Evolutionary conservation across 805 yeast species (phyloP).

Genomic region (Candida xyloterini): DNA sequence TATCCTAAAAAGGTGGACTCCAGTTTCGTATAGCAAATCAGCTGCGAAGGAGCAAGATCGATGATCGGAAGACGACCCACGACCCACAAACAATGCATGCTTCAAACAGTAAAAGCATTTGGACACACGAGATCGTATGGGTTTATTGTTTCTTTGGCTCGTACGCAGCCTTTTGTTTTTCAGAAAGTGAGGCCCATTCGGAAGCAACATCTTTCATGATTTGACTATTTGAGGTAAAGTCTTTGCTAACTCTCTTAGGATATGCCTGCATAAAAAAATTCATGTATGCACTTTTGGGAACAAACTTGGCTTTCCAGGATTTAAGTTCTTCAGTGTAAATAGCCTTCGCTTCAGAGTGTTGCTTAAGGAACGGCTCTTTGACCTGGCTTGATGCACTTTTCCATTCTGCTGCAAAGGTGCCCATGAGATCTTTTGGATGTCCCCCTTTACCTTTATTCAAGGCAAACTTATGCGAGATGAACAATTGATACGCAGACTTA

Average conservation of each 20-base stretch:
- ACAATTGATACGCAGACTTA: conserved; percentile 1
- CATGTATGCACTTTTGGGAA: conserved; percentile 22
- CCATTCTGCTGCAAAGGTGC: conserved; percentile 22
- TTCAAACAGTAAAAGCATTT: too few relatives aligned
- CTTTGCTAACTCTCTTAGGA: conserved; percentile 11
- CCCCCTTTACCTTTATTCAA: background rate
- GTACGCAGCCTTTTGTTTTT: conserved; percentile 22
- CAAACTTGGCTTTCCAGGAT: conserved; percentile 26
- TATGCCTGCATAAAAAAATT: conserved; percentile 21
- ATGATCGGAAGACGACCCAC: too few relatives aligned
- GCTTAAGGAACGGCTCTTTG: conserved; percentile 14
- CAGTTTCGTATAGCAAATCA: too few relatives aligned
- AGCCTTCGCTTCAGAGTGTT: conserved; percentile 6
- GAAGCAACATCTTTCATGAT: conserved; percentile 21
- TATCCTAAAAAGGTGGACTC: too few relatives aligned
- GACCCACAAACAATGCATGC: too few relatives aligned
- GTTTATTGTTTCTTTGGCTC: background rate
- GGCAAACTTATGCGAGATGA: conserved; percentile 4
- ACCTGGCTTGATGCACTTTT: conserved; percentile 15
- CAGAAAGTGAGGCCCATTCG: conserved; percentile 23
- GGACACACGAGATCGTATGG: background rate
- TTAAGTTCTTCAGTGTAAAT: conserved; percentile 15
- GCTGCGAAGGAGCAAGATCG: too few relatives aligned
- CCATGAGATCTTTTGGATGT: background rate
- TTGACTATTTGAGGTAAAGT: conserved; percentile 14